phyloP scores from a whole-genome alignment of 1,139 yeast genomes.

The Meyerozyma athensensis region DNA sequence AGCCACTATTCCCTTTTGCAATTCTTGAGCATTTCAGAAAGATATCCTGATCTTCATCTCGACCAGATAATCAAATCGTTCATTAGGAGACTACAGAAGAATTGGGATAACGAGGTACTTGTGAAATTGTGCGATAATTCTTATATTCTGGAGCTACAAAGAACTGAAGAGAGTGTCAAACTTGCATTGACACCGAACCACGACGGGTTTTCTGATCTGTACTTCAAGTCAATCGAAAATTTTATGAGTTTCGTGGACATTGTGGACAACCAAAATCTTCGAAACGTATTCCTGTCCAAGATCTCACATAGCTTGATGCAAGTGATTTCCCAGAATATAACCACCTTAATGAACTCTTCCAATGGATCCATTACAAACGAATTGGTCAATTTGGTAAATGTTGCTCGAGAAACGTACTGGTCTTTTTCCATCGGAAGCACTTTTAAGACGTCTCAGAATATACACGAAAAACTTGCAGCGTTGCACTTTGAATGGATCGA shows the following conservation, averaged over 20 bases:
- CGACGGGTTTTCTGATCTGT: neutral
- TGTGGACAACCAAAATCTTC: slow-evolving; percentile 1
- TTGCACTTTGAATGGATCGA: slow-evolving; percentile 29
- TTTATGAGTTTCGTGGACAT: slow-evolving; percentile 4
- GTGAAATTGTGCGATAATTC: slow-evolving; percentile 1
- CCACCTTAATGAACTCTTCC: neutral
- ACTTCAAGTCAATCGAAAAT: neutral
- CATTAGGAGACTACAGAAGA: neutral
- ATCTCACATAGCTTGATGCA: slow-evolving; percentile 3
- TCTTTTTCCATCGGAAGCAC: slow-evolving; percentile 1
- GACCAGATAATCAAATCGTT: neutral
- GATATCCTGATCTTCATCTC: neutral
- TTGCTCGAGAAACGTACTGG: slow-evolving; percentile 3
- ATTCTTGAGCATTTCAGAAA: neutral
- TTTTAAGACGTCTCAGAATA: slow-evolving; percentile 3
- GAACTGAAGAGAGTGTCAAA: neutral
- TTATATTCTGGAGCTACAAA: neutral
- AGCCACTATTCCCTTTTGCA: neutral
- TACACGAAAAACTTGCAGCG: slow-evolving; percentile 22
- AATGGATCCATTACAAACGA: neutral
- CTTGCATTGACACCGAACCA: neutral
- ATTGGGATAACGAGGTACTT: slow-evolving; percentile 3
- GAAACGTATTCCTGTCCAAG: slow-evolving; percentile 1
- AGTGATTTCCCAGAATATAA: slow-evolving; percentile 4
- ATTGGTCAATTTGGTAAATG: neutral